Percentiles rank a stretch among this genome's conserved stretches.
Conservation (phyloP, 805 yeast genomes). For the Ogataea dorogensis region DNA sequence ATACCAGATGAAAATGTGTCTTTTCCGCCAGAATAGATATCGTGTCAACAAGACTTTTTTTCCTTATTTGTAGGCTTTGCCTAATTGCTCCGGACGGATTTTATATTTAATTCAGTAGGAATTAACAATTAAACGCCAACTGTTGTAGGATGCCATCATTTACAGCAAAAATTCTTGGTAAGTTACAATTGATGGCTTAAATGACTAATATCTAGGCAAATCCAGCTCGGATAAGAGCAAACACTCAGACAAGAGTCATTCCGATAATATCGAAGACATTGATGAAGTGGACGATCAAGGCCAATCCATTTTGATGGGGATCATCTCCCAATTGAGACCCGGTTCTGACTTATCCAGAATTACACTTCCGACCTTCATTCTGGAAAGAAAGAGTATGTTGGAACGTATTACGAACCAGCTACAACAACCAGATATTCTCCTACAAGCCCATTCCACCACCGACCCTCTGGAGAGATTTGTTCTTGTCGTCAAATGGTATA, state of each 20-base stretch:
- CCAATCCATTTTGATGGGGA: constrained; percentile 80
- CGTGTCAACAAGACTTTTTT: constrained; percentile 5
- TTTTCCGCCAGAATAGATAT: constrained; percentile 1
- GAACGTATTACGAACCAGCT: constrained; percentile 91
- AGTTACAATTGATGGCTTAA: constrained; percentile 5
- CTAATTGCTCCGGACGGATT: constrained; percentile 4
- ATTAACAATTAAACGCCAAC: constrained; percentile 2
- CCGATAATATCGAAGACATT: constrained; percentile 60
- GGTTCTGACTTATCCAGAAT: constrained; percentile 89
- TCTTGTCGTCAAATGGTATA: constrained; percentile 79
- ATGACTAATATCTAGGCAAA: constrained; percentile 17
- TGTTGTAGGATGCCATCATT: constrained; percentile 26
- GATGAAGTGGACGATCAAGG: constrained; percentile 93
- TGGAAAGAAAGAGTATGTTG: constrained; percentile 93
- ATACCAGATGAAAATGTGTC: constrained; percentile 5
- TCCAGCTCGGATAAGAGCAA: constrained; percentile 23
- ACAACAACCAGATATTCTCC: constrained; percentile 71
- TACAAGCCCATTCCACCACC: constrained; percentile 59
- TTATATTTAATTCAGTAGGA: neutral
- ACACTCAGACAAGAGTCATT: constrained; percentile 11
- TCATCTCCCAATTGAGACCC: constrained; percentile 87
- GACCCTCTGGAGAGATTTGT: constrained; percentile 71
- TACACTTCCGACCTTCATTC: constrained; percentile 90
- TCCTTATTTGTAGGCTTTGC: constrained; percentile 2
- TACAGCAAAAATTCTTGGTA: constrained; percentile 28